Percentiles rank a stretch among this genome's conserved stretches.
These are phyloP conservation scores for Exserohilum turcica DNA, from an alignment of 2,329 filamentous ascomycete genomes.

Conservation along the genomic window DNA sequence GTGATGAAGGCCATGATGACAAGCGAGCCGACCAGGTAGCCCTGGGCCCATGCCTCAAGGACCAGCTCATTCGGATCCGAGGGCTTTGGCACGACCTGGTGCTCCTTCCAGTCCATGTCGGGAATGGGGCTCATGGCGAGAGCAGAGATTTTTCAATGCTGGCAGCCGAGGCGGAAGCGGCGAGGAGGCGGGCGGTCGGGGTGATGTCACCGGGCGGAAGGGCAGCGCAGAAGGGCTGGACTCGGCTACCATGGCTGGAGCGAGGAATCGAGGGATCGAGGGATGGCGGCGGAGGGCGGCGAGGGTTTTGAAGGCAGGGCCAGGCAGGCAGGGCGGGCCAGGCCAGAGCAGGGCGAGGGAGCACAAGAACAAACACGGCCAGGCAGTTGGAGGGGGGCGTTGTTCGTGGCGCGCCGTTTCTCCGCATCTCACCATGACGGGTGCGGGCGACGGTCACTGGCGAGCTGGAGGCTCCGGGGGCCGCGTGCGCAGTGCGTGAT, in stretches of 20 bases:
- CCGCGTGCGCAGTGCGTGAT: conserved; percentile 23
- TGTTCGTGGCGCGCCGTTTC: conserved; percentile 17
- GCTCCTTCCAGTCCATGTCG: conserved; percentile 15
- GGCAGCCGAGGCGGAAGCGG: conserved; percentile 19
- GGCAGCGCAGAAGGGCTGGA: conserved; percentile 17
- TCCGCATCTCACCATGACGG: conserved; percentile 39
- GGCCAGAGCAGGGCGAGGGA: background rate
- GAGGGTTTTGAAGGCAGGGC: conserved; percentile 4
- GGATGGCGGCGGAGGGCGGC: conserved; percentile 3
- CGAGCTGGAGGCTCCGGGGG: conserved; percentile 15
- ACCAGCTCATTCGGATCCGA: conserved; percentile 41
- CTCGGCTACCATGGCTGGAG: conserved; percentile 28
- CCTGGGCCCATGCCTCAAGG: conserved; percentile 50
- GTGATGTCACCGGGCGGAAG: conserved; percentile 30
- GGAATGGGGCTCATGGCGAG: conserved; percentile 28
- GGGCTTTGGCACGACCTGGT: conserved; percentile 37
- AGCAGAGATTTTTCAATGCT: conserved; percentile 21
- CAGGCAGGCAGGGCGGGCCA: background rate
- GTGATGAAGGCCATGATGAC: conserved; percentile 57
- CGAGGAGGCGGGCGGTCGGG: conserved; percentile 18
- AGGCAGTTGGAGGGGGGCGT: conserved; percentile 8
- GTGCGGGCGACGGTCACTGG: conserved; percentile 22
- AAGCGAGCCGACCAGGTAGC: conserved; percentile 50
- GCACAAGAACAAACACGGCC: conserved; percentile 10
- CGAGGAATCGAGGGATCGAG: conserved; percentile 6